phyloP scores from a whole-genome alignment of 2,329 filamentous ascomycete genomes.

The Xylariaceae sp. region DNA sequence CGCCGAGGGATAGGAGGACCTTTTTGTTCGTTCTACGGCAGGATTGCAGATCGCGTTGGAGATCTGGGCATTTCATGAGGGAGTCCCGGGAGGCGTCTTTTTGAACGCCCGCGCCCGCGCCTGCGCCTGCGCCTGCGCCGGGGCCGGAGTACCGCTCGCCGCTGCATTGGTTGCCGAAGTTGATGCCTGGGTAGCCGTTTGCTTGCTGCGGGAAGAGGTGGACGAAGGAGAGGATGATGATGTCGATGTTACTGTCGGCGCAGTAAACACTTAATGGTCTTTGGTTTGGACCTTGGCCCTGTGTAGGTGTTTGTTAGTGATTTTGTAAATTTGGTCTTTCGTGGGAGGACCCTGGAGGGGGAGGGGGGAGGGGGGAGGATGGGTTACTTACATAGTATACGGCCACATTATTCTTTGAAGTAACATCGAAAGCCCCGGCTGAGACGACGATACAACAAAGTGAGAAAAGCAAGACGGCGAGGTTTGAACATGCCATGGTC shows the following conservation, averaged over 20 bases:
- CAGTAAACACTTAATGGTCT: constrained; percentile 33
- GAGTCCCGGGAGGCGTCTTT: constrained; percentile 28
- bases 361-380: too few species aligned
- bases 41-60: constrained; percentile 34
- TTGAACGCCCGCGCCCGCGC: constrained; percentile 29
- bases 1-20: constrained; percentile 38
- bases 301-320: background rate
- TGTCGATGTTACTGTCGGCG: constrained; percentile 34
- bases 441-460: constrained; percentile 8
- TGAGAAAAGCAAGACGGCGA: constrained; percentile 6
- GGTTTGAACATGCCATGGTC: constrained; percentile 14
- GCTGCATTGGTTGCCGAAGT: constrained; percentile 39
- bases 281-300: constrained; percentile 38
- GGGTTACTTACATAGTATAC: constrained; percentile 35
- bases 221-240: constrained; percentile 41
- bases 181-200: constrained; percentile 36
- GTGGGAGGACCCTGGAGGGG: too few species aligned
- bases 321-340: too few species aligned
- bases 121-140: constrained; percentile 30
- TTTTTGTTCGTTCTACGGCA: constrained; percentile 37
- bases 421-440: constrained; percentile 25
- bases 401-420: constrained; percentile 35
- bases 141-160: constrained; percentile 28
- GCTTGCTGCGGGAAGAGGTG: constrained; percentile 36
- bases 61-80: constrained; percentile 31